Percentiles rank a stretch among this genome's conserved stretches.
Evolutionary conservation across 1,284 basidiomycete genomes (phyloP).

Genomic region (Leccinum subspadiceum): DNA sequence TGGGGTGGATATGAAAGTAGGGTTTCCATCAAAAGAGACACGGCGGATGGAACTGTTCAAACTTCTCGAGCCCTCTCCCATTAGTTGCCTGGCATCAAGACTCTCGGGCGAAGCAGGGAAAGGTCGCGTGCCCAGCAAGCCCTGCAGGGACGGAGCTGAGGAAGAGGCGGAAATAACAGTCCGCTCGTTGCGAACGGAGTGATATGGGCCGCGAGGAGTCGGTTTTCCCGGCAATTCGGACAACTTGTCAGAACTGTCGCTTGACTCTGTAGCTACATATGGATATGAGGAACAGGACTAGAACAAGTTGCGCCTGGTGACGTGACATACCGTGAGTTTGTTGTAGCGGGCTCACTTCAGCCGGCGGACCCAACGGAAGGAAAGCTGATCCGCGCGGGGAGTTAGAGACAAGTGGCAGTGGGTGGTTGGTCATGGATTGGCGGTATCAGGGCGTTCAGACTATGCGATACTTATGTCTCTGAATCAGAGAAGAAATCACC

Average conservation of each 20-base stretch:
- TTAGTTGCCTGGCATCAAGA: constrained; percentile 18
- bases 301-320: neutral
- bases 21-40: constrained; percentile 43
- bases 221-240: constrained; percentile 37
- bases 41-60: constrained; percentile 36
- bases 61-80: constrained; percentile 31
- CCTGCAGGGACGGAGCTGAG: constrained; percentile 30
- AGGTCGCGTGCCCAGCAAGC: constrained; percentile 19
- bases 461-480: constrained; percentile 2
- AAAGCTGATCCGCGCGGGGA: constrained; percentile 19
- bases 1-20: constrained; percentile 29
- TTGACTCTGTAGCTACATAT: constrained; percentile 10
- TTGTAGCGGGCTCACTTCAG: neutral
- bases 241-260: constrained; percentile 36
- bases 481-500: neutral
- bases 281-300: neutral
- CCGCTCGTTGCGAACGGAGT: constrained; percentile 15
- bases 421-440: constrained; percentile 20
- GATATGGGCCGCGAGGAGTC: constrained; percentile 30
- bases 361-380: neutral
- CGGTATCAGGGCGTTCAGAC: neutral
- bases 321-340: constrained; percentile 10
- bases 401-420: constrained; percentile 4
- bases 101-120: constrained; percentile 17
- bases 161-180: constrained; percentile 26